Conservation (phyloP, 139 green algal genomes). For the Closterium sp. region DNA sequence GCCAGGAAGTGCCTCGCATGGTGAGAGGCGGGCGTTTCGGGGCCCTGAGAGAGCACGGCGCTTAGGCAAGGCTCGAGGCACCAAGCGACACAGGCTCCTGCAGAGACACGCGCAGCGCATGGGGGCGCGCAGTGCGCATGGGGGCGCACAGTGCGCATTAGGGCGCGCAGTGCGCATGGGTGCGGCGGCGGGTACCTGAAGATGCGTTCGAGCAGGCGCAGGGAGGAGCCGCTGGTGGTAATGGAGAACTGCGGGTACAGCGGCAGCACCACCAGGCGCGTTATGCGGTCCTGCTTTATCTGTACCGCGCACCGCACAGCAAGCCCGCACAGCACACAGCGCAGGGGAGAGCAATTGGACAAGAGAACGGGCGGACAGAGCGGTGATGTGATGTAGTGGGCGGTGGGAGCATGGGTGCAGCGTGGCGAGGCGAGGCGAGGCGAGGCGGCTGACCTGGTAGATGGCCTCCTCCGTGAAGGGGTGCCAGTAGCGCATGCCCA, state of each 20-base stretch:
- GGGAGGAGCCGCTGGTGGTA: slow-evolving; percentile 82
- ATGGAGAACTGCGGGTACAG: slow-evolving; percentile 98
- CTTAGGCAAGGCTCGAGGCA: too few relatives aligned
- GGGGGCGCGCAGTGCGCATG: too few relatives aligned
- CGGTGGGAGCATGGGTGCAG: not conserved
- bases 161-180: too few relatives aligned
- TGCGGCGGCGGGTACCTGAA: slow-evolving; percentile 55
- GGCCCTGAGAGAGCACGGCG: too few relatives aligned
- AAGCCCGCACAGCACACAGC: not conserved
- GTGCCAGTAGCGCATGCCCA: slow-evolving; percentile 99
- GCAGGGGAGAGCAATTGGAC: not conserved
- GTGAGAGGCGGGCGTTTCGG: too few relatives aligned
- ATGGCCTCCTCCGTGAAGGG: slow-evolving; percentile 97
- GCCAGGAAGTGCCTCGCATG: too few relatives aligned
- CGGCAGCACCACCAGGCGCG: slow-evolving; percentile 84
- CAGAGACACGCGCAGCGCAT: too few relatives aligned
- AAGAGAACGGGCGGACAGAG: not conserved
- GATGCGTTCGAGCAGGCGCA: slow-evolving; percentile 87
- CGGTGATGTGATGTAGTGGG: not conserved
- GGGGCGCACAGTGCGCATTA: too few relatives aligned
- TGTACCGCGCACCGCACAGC: not conserved
- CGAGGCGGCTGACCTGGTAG: slow-evolving; percentile 2
- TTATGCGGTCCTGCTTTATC: slow-evolving; percentile 86
- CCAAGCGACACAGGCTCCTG: too few relatives aligned
- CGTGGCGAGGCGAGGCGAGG: not conserved